Evolutionary conservation across 306 rosid genomes (phyloP), one percentile per base, ranked within the genome.

Genomic region (Notholithocarpus densiflorus): DNA sequence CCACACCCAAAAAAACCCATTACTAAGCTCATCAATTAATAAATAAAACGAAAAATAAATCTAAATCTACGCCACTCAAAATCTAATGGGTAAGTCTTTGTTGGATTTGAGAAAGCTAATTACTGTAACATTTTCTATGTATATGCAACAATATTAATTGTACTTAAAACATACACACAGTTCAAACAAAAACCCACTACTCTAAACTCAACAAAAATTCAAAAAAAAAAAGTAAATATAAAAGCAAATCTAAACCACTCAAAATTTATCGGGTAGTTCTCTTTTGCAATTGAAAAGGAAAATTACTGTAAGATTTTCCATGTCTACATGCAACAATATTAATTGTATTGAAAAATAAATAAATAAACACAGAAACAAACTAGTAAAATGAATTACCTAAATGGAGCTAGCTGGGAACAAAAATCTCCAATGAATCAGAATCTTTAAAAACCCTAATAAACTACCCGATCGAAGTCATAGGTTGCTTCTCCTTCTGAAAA

Each of bases 301-400:
- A 48, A 48, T 12, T 48, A 13, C 17, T 21, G n/a, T 37, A 56
- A 57, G 40, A 61, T 55, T 68, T 61, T 81, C 51, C 45, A 70
- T 40, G 10, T 26, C 37, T 43, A 59, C 7, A 14, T 48, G 53
- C 53, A 48, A 48, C 53, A 48, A 12, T 12, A 12, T 48, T 48
- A 48, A 12, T 13, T 13, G 53, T 48, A 13, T 48, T 48, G 14
- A 2, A 48, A 13, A 40, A 31, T 4, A 45, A 45, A 48, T 2
- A 48, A 48, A 48, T 12, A 48, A 48, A 10, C 53, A 12, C 43
- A 37, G 31, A 53, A 53, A 76, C 37, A 80, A 21, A 23, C 29
- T 14, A n/a, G 18, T 59, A 53, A 61, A 77, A 81, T 61, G 23
- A 32, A 85, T 83, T 86, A 92, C 98, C 90, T 55, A 81, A 80